Conservation (phyloP, 345 rosid genomes). For the Brassica carinata region DNA sequence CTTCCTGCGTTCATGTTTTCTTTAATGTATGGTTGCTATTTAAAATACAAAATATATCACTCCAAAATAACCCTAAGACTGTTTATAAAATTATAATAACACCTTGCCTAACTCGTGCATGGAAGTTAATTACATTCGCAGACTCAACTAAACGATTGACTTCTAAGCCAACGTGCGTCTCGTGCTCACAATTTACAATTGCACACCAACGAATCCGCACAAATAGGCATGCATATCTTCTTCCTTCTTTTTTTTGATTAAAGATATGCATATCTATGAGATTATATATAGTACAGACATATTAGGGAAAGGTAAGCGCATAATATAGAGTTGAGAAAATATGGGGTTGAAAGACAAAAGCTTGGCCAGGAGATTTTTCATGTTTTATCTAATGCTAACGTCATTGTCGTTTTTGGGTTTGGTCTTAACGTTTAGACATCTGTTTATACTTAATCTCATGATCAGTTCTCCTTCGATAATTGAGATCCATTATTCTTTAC, state of each 20-base stretch:
- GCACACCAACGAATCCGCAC: neutral
- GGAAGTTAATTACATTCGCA: slow-evolving; percentile 1
- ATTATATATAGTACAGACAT: too few relatives aligned
- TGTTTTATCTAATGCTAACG: slow-evolving; percentile 44
- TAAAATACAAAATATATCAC: too few relatives aligned
- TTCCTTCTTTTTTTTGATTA: too few relatives aligned
- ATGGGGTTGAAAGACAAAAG: slow-evolving; percentile 11
- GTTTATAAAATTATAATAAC: neutral
- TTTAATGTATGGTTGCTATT: neutral
- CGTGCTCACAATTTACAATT: neutral
- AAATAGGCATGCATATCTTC: neutral
- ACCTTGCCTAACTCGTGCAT: too few relatives aligned
- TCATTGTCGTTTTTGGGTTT: slow-evolving; percentile 47
- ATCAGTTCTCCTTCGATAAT: slow-evolving; percentile 28
- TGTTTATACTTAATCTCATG: slow-evolving; percentile 11
- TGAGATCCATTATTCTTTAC: slow-evolving; percentile 11
- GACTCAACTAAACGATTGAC: slow-evolving; percentile 28
- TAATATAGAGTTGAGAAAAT: too few relatives aligned
- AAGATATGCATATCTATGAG: neutral
- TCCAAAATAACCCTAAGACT: neutral
- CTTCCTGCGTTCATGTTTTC: neutral
- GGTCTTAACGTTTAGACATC: slow-evolving; percentile 38
- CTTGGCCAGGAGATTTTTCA: slow-evolving; percentile 44
- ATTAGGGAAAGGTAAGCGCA: too few relatives aligned
- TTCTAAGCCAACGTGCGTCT: neutral